phyloP scores from a whole-genome alignment of 371 early-diverging fungal genomes.

The Mucor velutinosus region DNA sequence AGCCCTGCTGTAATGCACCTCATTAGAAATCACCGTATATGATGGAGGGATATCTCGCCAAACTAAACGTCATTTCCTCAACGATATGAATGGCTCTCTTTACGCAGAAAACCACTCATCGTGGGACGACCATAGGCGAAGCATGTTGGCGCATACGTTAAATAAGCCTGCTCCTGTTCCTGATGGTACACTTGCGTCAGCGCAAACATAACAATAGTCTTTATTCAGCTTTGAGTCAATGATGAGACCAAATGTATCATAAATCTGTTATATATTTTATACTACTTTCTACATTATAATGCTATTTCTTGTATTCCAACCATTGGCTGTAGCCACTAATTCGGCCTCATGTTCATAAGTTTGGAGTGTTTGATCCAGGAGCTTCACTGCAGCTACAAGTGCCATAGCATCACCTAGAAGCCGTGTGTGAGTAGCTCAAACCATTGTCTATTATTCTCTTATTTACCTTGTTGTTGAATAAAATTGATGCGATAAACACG shows the following conservation, averaged over 20 bases:
- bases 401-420: slow-evolving; percentile 44
- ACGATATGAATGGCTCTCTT: too few relatives aligned
- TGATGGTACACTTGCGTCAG: too few relatives aligned
- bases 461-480: slow-evolving; percentile 50
- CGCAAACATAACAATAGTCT: background rate
- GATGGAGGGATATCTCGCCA: too few relatives aligned
- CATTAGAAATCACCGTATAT: too few relatives aligned
- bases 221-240: background rate
- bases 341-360: slow-evolving; percentile 48
- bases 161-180: too few relatives aligned
- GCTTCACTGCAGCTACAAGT: slow-evolving; percentile 41
- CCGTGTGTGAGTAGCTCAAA: background rate
- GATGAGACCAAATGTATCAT: background rate
- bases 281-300: slow-evolving; percentile 5
- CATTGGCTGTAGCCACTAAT: slow-evolving; percentile 32
- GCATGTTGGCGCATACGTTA: too few relatives aligned
- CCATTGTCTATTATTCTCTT: background rate
- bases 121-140: too few relatives aligned
- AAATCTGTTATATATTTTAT: background rate
- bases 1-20: too few relatives aligned
- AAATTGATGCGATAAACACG: slow-evolving; percentile 41
- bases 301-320: slow-evolving; percentile 26
- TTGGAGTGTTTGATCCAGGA: slow-evolving; percentile 38
- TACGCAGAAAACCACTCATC: too few relatives aligned
- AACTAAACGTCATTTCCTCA: too few relatives aligned